Percentiles rank a stretch among this genome's conserved stretches.
These are phyloP conservation scores for Oryza punctata DNA, from an alignment of 176 grass and related monocot genomes.

Conservation along the genomic window DNA sequence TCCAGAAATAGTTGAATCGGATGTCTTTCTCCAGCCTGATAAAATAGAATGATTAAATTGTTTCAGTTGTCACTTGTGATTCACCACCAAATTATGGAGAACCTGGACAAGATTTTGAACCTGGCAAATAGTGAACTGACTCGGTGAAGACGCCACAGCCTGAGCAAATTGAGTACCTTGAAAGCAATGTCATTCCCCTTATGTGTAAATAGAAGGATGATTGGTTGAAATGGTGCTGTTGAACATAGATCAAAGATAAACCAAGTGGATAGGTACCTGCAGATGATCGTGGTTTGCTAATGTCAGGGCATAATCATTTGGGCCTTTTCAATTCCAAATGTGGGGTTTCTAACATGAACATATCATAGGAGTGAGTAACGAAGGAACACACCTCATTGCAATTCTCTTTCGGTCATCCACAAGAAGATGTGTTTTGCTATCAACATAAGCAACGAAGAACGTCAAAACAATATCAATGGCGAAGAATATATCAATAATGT, in stretches of 20 bases:
- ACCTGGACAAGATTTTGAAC: conserved; percentile 45
- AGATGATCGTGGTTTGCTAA: conserved; percentile 28
- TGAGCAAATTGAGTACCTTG: conserved; percentile 79
- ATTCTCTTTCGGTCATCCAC: conserved; percentile 79
- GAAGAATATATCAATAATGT: conserved; percentile 81
- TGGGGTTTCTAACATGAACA: conserved; percentile 25
- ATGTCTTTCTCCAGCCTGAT: conserved; percentile 97
- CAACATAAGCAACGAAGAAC: conserved; percentile 87
- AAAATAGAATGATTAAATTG: conserved; percentile 45
- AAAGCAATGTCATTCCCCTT: conserved; percentile 64
- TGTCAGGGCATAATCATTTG: neutral
- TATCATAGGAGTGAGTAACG: neutral
- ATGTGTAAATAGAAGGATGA: conserved; percentile 65
- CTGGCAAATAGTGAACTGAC: conserved; percentile 90
- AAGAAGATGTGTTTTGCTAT: conserved; percentile 78
- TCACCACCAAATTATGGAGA: conserved; percentile 34
- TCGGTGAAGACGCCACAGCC: conserved; percentile 83
- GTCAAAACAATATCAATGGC: conserved; percentile 89
- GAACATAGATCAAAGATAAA: conserved; percentile 95
- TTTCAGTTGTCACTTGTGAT: neutral
- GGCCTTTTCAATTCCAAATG: neutral
- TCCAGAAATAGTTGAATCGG: conserved; percentile 99
- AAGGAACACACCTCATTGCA: conserved; percentile 63
- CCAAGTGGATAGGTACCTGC: conserved; percentile 90
- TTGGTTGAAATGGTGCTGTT: conserved; percentile 78